Conservation (phyloP, 306 rosid genomes). For the Aeschynomene evenia region DNA sequence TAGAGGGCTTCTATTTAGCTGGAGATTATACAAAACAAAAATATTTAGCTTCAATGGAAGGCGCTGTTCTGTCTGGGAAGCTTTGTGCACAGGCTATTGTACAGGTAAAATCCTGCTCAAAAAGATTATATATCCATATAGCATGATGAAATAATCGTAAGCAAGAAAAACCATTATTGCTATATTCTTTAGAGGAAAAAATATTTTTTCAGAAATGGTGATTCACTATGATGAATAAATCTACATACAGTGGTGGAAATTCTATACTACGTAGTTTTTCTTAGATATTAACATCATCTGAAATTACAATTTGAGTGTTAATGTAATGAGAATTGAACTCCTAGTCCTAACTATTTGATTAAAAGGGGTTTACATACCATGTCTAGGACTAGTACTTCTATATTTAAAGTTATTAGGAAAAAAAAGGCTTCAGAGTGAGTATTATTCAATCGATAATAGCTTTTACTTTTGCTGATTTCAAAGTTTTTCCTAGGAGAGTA, state of each 20-base stretch:
- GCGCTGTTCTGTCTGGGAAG: constrained; percentile 97
- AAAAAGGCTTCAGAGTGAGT: neutral
- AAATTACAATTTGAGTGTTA: neutral
- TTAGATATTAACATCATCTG: neutral
- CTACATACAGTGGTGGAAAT: neutral
- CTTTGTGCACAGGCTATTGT: constrained; percentile 93
- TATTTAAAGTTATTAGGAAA: neutral
- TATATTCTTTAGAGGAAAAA: neutral
- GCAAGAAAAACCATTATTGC: constrained; percentile 9
- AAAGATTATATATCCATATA: neutral
- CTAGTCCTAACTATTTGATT: neutral
- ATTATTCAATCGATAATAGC: neutral
- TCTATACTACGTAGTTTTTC: neutral
- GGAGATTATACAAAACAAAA: constrained; percentile 97
- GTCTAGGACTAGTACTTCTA: neutral
- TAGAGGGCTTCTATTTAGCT: constrained; percentile 92
- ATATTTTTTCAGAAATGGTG: neutral
- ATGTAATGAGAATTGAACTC: neutral
- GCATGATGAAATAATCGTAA: constrained; percentile 16
- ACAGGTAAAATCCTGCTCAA: constrained; percentile 59
- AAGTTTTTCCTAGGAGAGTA: constrained; percentile 1
- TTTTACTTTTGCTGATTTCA: neutral
- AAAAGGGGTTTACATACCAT: neutral
- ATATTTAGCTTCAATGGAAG: constrained; percentile 99
- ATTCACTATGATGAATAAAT: neutral